Conservation (phyloP, 2,329 filamentous ascomycete species). For the Curvularia lunata region DNA sequence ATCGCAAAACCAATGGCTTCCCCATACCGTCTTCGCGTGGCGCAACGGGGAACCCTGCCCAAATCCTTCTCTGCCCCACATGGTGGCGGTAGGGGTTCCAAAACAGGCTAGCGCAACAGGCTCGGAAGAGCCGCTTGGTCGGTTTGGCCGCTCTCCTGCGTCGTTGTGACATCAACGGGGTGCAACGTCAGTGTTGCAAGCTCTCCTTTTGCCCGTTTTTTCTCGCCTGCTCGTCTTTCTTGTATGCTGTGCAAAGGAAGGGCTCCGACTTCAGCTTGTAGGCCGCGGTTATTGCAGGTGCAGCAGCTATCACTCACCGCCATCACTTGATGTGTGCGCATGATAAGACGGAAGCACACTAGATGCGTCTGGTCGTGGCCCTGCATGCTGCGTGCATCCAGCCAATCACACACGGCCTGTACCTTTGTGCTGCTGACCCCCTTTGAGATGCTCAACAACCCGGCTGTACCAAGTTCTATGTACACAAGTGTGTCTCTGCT, state of each 20-base stretch:
- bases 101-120: conserved; percentile 3
- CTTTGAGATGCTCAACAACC: not conserved
- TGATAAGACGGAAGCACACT: conserved; percentile 8
- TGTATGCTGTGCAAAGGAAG: not conserved
- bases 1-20: conserved; percentile 4
- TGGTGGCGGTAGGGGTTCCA: conserved; percentile 7
- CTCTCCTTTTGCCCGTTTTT: not conserved
- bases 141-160: conserved; percentile 1
- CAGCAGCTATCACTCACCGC: conserved; percentile 1
- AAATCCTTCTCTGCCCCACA: conserved; percentile 14
- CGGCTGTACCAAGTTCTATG: not conserved
- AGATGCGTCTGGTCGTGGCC: conserved; percentile 2
- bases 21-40: conserved; percentile 8
- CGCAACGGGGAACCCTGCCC: conserved; percentile 21
- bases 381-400: conserved; percentile 3
- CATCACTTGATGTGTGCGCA: conserved; percentile 3
- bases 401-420: not conserved
- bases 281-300: not conserved
- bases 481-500: not conserved
- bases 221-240: not conserved
- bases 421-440: not conserved
- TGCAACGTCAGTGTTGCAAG: conserved; percentile 9
- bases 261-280: not conserved
- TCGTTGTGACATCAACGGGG: conserved; percentile 1
- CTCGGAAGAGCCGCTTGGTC: not conserved